Conservation (phyloP, 768 basidiomycete genomes). For the Hygrophoropsis aurantiaca region DNA sequence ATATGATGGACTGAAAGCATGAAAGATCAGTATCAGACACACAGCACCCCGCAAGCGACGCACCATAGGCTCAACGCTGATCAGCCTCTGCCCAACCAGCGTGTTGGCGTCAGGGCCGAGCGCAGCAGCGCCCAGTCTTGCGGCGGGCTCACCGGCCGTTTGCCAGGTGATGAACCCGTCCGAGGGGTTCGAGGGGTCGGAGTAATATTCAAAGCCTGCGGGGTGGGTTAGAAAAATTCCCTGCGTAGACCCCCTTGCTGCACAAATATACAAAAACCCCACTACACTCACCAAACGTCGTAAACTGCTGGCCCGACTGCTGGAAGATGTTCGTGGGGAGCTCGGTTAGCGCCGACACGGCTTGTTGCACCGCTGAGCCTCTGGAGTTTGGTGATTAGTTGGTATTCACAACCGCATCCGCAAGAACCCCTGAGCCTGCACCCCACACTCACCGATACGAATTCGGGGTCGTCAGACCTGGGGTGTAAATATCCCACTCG, state of each 20-base stretch:
- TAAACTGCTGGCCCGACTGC: conserved; percentile 52
- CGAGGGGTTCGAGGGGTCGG: conserved; percentile 50
- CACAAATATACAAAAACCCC: too few species aligned
- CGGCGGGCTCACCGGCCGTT: conserved; percentile 52
- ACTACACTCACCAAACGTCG: conserved; percentile 41
- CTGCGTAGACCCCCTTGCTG: too few species aligned
- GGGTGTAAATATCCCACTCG: conserved; percentile 34
- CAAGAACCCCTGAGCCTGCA: too few species aligned
- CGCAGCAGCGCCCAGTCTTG: conserved; percentile 51
- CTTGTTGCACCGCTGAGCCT: conserved; percentile 33
- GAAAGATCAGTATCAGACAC: not conserved
- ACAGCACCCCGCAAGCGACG: not conserved
- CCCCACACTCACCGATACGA: conserved; percentile 35
- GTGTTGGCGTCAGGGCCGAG: conserved; percentile 43
- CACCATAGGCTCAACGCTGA: conserved; percentile 53
- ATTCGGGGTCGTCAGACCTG: conserved; percentile 33
- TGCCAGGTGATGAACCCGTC: conserved; percentile 79
- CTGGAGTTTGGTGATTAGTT: not conserved
- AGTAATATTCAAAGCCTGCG: conserved; percentile 74
- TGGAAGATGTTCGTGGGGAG: conserved; percentile 49
- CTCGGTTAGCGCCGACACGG: conserved; percentile 45
- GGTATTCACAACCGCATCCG: not conserved
- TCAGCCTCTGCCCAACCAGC: conserved; percentile 56
- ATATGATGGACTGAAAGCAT: conserved; percentile 41
- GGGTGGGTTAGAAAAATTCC: too few species aligned